Evolutionary conservation across 106 monocot species (phyloP), one percentile per base, ranked within the genome.

Genomic region (Dendrobium huoshanense): DNA sequence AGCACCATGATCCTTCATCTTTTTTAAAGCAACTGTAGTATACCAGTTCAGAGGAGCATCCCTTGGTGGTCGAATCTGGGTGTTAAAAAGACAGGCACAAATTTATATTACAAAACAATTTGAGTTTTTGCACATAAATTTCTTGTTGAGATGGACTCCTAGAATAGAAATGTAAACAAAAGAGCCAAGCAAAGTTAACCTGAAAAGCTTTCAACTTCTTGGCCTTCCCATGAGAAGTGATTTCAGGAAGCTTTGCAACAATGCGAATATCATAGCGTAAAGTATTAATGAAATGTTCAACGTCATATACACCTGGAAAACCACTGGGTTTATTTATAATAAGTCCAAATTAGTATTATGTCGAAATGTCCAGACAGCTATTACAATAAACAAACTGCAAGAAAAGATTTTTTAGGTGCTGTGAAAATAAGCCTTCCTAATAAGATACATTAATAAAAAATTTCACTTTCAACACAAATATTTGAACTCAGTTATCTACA

Each of bases 231-330:
- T 78, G 82, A 74, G 89, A 85, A 55, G 81, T 56, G 43, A 90
- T 80, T 73, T 95, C 95, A 86, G 98, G 98, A 80, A 99, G 85
- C 17, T 76, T 86, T 80, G 86, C 85, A 65, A 93, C 91, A 73
- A 99, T 90, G 40, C 41, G 80, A 49, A 99, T 80, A 83, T 99
- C 98, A 81, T 80, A 89, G 61, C 87, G 86, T 77, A 99, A 90
- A 55, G 88, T 80, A 65, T 87, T 88, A 64, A 99, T 85, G 59
- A 99, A 99, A 87, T 93, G 91, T 31, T 90, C 89, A 73, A 99
- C 98, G 90, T 99, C 95, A 86, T 99, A 99, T 17, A 93, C 87
- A 80, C 98, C 98, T 91, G 88, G 82, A 85, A 99, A 99, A 73
- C 98, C 95, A 75, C 97, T 97, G 94, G 78, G 42, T 70, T 47